These are phyloP conservation scores for Collariella sp. DNA, from an alignment of 495 filamentous ascomycete species.

Conservation along the genomic window DNA sequence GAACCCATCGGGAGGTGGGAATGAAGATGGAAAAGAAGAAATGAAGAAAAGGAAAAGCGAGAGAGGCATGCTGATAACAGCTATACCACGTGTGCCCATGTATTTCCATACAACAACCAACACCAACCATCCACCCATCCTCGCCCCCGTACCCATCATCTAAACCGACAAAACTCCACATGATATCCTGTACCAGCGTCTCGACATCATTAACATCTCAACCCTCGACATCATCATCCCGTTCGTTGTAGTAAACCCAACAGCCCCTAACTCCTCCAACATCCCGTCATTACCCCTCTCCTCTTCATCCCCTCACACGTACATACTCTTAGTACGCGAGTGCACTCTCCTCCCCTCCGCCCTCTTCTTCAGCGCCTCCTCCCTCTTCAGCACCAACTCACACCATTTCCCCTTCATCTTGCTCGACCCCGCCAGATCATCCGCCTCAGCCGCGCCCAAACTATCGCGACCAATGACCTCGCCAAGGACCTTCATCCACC, in stretches of 20 bases:
- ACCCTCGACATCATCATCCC: background rate
- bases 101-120: constrained; percentile 14
- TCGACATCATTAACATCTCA: background rate
- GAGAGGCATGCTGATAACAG: background rate
- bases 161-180: background rate
- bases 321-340: constrained; percentile 48
- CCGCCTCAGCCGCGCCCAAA: constrained; percentile 28
- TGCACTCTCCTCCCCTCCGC: constrained; percentile 37
- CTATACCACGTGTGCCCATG: background rate
- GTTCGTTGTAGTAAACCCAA: background rate
- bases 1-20: background rate
- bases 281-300: background rate
- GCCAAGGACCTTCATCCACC: constrained; percentile 86
- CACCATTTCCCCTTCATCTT: constrained; percentile 61
- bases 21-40: background rate
- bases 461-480: constrained; percentile 66
- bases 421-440: constrained; percentile 34
- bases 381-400: constrained; percentile 65
- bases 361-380: constrained; percentile 35
- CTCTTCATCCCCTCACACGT: constrained; percentile 15
- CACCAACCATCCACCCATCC: background rate
- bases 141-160: background rate
- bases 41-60: background rate
- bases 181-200: background rate
- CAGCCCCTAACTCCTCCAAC: background rate